Evolutionary conservation across 2,329 filamentous ascomycete genomes (phyloP), one percentile per base, ranked within the genome.

Genomic region (Chaetomiaceae sp.): DNA sequence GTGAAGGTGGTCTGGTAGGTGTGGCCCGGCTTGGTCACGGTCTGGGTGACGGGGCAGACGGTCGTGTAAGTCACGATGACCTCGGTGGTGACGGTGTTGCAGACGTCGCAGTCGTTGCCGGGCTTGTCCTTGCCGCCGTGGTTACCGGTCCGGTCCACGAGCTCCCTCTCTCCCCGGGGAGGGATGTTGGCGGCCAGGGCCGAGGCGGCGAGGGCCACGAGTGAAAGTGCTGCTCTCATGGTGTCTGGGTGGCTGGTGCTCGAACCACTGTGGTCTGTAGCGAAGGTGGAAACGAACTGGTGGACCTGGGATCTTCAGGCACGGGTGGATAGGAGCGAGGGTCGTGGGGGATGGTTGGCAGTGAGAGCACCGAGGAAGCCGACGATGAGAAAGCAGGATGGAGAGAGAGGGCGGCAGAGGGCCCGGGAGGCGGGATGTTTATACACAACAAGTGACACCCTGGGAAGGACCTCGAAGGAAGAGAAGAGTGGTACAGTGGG

Each of bases 1-100:
- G 70, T 73, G 58, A 73, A 77, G 6, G 75, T 78, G 39, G 71
- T 66, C 17, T 66, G 66, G 50, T 75, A 72, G 19, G 75, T 76
- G 20, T 71, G 72, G 25, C 62, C 57, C 17, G 53, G 47, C 47
- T 57, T 54, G 50, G 72, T 73, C 53, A 70, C 62, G 12, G 75
- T 77, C 31, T 68, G 66, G 9, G 73, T 76, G 55, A 74, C 66
- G 11, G 75, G 75, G 63, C 75, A 78, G 46, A 73, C 45, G 15
- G 64, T 62, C 3, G 64, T 66, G 53, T 63, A 64, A 20, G 61
- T 64, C 22, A 57, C 58, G 34, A 54, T 36, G 36, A 64, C 57
- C 47, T 54, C n/a, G 33, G 61, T 63, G 19, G 60, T 62, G 11
- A 58, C 40, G 6, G 54, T 58, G 34, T 51, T 29, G 44, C 54